A percentile compares a stretch with the other conserved stretches of the same genome.
Conservation (phyloP, 352 stramenopile species). For the Thalassiosira ordinaria region DNA sequence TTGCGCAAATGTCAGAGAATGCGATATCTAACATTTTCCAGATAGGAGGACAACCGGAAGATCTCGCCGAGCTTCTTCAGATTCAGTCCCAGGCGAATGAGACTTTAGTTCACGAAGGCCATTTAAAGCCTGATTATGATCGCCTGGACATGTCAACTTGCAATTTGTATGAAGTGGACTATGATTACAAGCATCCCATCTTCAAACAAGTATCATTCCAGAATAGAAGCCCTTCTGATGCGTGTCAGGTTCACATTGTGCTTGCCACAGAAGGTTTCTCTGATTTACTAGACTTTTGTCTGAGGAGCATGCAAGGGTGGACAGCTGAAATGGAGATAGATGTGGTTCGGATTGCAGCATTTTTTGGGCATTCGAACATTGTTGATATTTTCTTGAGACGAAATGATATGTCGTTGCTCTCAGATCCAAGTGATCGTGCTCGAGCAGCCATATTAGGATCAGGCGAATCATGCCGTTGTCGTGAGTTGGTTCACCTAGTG, state of each 20-base stretch:
- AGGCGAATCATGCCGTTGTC: constrained; percentile 8
- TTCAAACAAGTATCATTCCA: background rate
- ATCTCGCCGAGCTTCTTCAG: too few species aligned
- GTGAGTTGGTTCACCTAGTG: constrained; percentile 6
- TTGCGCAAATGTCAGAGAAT: background rate
- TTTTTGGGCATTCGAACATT: constrained; percentile 15
- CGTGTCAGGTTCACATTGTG: constrained; percentile 1
- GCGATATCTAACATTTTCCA: background rate
- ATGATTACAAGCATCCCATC: background rate
- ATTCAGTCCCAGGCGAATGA: too few species aligned
- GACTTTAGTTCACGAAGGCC: too few species aligned
- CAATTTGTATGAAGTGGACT: background rate
- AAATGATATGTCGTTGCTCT: background rate
- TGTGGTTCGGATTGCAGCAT: constrained; percentile 18
- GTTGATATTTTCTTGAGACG: constrained; percentile 12
- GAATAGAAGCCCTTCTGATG: background rate
- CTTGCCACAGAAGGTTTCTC: constrained; percentile 23
- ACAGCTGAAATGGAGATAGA: constrained; percentile 27
- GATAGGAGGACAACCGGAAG: too few species aligned
- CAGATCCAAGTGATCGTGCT: constrained; percentile 14
- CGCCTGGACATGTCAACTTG: background rate
- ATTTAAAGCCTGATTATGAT: background rate
- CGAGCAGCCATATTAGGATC: constrained; percentile 23
- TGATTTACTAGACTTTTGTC: constrained; percentile 17
- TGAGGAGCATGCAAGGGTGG: constrained; percentile 24